Evolutionary conservation across 2,329 filamentous ascomycete genomes (phyloP).

Genomic region (Aureobasidium zeae): DNA sequence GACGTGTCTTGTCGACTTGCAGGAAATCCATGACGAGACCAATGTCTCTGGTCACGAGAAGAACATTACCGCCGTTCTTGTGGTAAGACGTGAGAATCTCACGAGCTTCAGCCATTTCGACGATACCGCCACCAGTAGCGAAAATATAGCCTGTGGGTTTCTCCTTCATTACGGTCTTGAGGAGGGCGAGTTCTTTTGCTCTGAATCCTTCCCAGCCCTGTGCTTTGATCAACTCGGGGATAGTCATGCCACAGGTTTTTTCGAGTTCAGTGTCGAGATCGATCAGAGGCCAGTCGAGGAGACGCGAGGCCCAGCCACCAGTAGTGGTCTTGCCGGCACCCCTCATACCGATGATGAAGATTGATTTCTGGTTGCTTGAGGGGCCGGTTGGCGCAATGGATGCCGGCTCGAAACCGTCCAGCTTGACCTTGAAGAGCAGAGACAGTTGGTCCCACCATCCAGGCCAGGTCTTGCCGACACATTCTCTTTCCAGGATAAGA

Average conservation of each 20-base stretch:
- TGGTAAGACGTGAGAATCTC: slow-evolving; percentile 65
- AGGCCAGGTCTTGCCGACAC: slow-evolving; percentile 95
- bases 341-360: slow-evolving; percentile 95
- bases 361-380: slow-evolving; percentile 47
- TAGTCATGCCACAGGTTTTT: slow-evolving; percentile 59
- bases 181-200: slow-evolving; percentile 62
- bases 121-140: slow-evolving; percentile 87
- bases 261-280: slow-evolving; percentile 89
- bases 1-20: slow-evolving; percentile 77
- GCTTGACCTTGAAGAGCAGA: slow-evolving; percentile 62
- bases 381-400: slow-evolving; percentile 31
- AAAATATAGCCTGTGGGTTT: slow-evolving; percentile 71
- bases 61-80: slow-evolving; percentile 68
- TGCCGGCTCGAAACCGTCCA: slow-evolving; percentile 65
- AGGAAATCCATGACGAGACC: slow-evolving; percentile 83
- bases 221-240: slow-evolving; percentile 73
- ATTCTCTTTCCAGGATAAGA: slow-evolving; percentile 79
- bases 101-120: slow-evolving; percentile 74
- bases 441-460: slow-evolving; percentile 94
- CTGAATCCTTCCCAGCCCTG: slow-evolving; percentile 86
- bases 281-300: slow-evolving; percentile 66
- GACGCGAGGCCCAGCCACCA: slow-evolving; percentile 71
- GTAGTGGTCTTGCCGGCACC: slow-evolving; percentile 94
- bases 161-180: slow-evolving; percentile 65
- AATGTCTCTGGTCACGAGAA: slow-evolving; percentile 81